Evolutionary conservation across 306 rosid species (phyloP), one percentile per base, ranked within the genome.

Genomic region (Pueraria montana): DNA sequence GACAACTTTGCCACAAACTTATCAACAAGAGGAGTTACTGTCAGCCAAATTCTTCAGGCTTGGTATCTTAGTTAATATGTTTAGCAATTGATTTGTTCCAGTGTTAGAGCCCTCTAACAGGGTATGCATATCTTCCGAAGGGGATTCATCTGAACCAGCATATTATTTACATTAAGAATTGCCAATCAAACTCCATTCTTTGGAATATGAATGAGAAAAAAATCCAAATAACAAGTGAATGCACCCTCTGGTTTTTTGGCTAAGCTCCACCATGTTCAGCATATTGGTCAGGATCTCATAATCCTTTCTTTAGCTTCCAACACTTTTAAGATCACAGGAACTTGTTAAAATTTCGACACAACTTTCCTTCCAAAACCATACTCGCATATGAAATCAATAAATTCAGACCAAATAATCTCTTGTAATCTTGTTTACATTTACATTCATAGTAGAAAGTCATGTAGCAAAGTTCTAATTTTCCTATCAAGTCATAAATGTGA

Each of bases 291-390:
- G 53, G 27, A 68, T 68, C 46, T 40, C 38, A 50, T 50, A 67
- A 79, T 79, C 58, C 67, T 11, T 9, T 36, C 12, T 30, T 64
- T 49, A 68, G 70, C n/a, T 56, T 71, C 72, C 6, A 56, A 70
- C 63, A 55, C 26, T 8, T 20, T 4, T 3, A 38, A 38, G 13
- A 30, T 49, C 11, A 26, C 1, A 0, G 32, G n/a, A 65, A 61
- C 72, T 18, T 43, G 11, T 43, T 82, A 12, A 56, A 66, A 68
- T 56, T 14, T 49, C 17, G 4, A 43, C 8, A 59, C 16, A 4
- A 1, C 40, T n/a, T 63, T 26, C 66, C 63, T 27, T 50, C 69
- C 20, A 38, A 53, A 53, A 55, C 38, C 71, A 53, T 40, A 8
- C 46, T 68, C 45, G 6, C 11, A 11, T 8, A 46, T n/a, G 38